A percentile compares a stretch with the other conserved stretches of the same genome.
These are phyloP conservation scores for Rhinocladiella similis DNA, from an alignment of 2,329 filamentous ascomycete genomes.

Conservation along the genomic window DNA sequence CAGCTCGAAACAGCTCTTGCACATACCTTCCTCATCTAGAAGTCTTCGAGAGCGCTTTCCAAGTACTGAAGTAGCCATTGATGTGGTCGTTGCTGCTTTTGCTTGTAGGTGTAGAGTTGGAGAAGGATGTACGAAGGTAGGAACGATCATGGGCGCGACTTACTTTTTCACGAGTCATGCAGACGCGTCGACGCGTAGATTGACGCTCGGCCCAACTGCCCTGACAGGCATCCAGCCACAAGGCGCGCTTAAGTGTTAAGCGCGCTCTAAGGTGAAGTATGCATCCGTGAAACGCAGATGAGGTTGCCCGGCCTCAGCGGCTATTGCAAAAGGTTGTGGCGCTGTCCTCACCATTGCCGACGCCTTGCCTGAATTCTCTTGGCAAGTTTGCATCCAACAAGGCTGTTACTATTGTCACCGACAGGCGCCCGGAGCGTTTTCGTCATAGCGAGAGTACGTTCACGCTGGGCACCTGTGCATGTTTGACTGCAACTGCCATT, in stretches of 20 bases:
- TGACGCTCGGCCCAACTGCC: background rate
- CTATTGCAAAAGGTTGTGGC: background rate
- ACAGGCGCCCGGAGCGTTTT: slow-evolving; percentile 6
- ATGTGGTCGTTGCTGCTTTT: slow-evolving; percentile 42
- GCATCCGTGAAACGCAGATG: background rate
- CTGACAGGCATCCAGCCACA: background rate
- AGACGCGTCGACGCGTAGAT: background rate
- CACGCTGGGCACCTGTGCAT: background rate
- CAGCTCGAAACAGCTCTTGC: slow-evolving; percentile 13
- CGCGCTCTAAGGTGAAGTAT: background rate
- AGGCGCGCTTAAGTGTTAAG: background rate
- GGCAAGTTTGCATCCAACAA: slow-evolving; percentile 18
- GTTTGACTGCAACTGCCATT: slow-evolving; percentile 3
- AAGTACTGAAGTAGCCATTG: slow-evolving; percentile 37
- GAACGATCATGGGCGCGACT: slow-evolving; percentile 15
- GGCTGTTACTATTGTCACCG: background rate
- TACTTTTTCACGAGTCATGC: background rate
- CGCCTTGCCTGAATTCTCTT: slow-evolving; percentile 1
- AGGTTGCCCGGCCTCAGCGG: background rate
- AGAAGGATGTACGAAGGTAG: slow-evolving; percentile 14
- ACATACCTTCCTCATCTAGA: slow-evolving; percentile 43
- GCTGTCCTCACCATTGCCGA: background rate
- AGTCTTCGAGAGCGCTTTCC: slow-evolving; percentile 46
- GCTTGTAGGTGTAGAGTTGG: slow-evolving; percentile 20
- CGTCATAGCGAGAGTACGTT: slow-evolving; percentile 9